phyloP scores from a whole-genome alignment of 257 asterid genomes.

The Solanum stenotomum region DNA sequence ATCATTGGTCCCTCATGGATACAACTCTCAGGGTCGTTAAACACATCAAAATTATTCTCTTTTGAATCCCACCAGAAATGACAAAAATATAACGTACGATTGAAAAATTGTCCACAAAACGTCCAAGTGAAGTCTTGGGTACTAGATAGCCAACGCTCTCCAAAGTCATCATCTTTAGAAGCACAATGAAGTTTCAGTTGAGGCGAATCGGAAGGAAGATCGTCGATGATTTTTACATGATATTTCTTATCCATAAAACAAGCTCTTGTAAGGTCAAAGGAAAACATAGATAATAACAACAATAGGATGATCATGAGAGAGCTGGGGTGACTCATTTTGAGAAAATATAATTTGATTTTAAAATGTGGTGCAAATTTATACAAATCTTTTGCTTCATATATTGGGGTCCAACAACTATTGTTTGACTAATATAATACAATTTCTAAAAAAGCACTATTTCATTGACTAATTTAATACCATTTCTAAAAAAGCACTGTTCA shows the following conservation, averaged over 20 bases:
- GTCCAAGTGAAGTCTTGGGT: neutral
- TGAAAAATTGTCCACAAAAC: neutral
- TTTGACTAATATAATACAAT: neutral
- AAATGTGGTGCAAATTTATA: neutral
- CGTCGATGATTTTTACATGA: neutral
- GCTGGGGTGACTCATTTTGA: neutral
- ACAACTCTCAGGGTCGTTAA: neutral
- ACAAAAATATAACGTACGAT: neutral
- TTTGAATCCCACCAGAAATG: constrained; percentile 3
- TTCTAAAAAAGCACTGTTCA: neutral
- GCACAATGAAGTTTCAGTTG: neutral
- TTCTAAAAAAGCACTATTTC: neutral
- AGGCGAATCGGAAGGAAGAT: neutral
- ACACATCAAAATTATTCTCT: neutral
- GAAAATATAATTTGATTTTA: neutral
- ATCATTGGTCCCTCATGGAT: neutral
- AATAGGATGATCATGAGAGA: neutral
- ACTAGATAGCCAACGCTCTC: neutral
- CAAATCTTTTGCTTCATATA: neutral
- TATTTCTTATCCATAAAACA: neutral
- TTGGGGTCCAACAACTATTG: neutral
- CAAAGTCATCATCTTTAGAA: neutral
- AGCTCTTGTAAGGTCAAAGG: neutral
- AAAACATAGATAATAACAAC: neutral
- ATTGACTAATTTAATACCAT: too few species aligned